Conservation (phyloP, 169 alveolate genomes). For the Neospora caninum region DNA sequence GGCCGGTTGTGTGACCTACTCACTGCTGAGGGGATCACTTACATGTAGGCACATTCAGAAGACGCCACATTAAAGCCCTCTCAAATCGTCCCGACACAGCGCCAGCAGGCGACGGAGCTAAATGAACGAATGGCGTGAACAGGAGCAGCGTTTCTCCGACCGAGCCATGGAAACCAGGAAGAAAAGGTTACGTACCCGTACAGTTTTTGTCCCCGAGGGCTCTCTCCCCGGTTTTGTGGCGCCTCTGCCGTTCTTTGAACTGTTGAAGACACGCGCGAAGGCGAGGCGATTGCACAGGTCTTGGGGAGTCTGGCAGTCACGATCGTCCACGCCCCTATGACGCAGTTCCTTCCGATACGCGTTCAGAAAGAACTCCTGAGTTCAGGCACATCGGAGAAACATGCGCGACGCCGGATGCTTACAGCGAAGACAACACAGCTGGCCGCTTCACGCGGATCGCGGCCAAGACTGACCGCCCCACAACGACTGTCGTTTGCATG, state of each 20-base stretch:
- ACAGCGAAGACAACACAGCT: neutral
- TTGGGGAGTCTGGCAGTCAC: slow-evolving; percentile 9
- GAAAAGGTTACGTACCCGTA: neutral
- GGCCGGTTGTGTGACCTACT: neutral
- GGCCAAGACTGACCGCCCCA: neutral
- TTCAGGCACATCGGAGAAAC: neutral
- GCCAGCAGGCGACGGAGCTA: too few relatives aligned
- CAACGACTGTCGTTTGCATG: too few relatives aligned
- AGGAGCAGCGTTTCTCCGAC: too few relatives aligned
- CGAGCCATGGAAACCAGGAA: too few relatives aligned
- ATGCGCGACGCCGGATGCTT: neutral
- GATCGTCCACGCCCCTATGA: slow-evolving; percentile 27
- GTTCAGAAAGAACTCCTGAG: slow-evolving; percentile 2
- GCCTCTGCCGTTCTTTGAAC: neutral
- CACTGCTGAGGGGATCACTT: neutral
- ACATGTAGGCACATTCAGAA: too few relatives aligned
- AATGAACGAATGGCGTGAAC: too few relatives aligned
- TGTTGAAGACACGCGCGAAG: neutral
- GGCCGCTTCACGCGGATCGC: neutral
- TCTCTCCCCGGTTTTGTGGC: neutral
- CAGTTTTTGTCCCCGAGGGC: neutral
- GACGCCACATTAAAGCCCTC: too few relatives aligned
- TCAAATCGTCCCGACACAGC: neutral
- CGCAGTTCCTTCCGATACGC: slow-evolving; percentile 30
- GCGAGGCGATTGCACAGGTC: slow-evolving; percentile 41